Conservation (phyloP, 257 asterid genomes). For the Rehmannia glutinosa region DNA sequence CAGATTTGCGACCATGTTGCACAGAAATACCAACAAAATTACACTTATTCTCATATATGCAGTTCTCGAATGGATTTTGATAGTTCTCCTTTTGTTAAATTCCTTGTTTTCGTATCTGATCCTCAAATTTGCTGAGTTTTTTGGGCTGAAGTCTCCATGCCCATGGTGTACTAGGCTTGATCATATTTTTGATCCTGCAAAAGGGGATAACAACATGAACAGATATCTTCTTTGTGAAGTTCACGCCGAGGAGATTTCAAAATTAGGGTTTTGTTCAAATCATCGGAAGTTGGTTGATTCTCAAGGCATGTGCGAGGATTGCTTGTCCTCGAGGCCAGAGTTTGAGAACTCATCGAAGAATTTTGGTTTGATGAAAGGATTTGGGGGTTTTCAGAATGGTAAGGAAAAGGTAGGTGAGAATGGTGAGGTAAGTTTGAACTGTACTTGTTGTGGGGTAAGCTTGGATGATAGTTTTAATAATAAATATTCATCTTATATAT, state of each 20-base stretch:
- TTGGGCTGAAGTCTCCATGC: slow-evolving; percentile 86
- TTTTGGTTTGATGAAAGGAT: slow-evolving; percentile 25
- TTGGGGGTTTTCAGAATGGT: slow-evolving; percentile 34
- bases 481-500: slow-evolving; percentile 36
- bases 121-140: slow-evolving; percentile 62
- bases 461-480: slow-evolving; percentile 17
- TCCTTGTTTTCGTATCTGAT: slow-evolving; percentile 77
- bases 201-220: slow-evolving; percentile 31
- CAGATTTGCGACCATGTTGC: slow-evolving; percentile 82
- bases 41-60: slow-evolving; percentile 74
- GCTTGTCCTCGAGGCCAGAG: slow-evolving; percentile 57
- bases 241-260: slow-evolving; percentile 68
- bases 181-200: slow-evolving; percentile 49
- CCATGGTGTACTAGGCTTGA: slow-evolving; percentile 81
- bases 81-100: slow-evolving; percentile 62
- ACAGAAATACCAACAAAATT: slow-evolving; percentile 65
- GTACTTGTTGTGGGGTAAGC: slow-evolving; percentile 74
- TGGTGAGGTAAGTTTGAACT: slow-evolving; percentile 44
- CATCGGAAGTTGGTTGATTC: slow-evolving; percentile 65
- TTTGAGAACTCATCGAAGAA: slow-evolving; percentile 25
- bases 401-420: slow-evolving; percentile 34
- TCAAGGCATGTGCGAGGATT: slow-evolving; percentile 69
- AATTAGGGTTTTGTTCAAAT: slow-evolving; percentile 55
- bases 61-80: slow-evolving; percentile 80
- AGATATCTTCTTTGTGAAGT: slow-evolving; percentile 72